These are phyloP conservation scores for Phyllosticta citribraziliensis DNA, from an alignment of 2,329 filamentous ascomycete species.

Conservation along the genomic window DNA sequence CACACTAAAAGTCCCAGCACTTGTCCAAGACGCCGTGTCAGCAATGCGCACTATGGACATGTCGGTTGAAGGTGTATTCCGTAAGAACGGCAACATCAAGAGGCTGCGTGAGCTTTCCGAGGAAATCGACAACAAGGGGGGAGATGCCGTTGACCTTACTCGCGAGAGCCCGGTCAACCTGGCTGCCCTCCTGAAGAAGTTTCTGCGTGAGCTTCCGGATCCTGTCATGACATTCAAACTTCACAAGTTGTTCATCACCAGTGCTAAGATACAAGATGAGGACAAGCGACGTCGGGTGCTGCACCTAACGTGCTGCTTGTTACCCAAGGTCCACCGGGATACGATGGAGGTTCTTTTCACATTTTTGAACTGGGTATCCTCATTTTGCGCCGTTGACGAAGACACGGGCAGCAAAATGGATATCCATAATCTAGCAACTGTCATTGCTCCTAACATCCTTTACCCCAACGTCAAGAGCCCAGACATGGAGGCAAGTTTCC, in stretches of 20 bases:
- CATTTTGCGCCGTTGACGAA: conserved; percentile 94
- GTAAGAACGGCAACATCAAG: conserved; percentile 98
- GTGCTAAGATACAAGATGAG: conserved; percentile 74
- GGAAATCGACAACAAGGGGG: conserved; percentile 75
- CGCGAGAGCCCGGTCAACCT: conserved; percentile 88
- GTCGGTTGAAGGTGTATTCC: conserved; percentile 95
- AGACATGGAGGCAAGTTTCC: conserved; percentile 70
- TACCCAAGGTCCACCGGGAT: conserved; percentile 88
- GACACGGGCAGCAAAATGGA: conserved; percentile 99
- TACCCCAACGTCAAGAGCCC: conserved; percentile 50
- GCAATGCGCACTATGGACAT: conserved; percentile 99
- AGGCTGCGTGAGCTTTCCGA: conserved; percentile 79
- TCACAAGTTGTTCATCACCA: conserved; percentile 79
- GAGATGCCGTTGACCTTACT: conserved; percentile 75
- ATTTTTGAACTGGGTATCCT: conserved; percentile 95
- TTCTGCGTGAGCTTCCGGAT: conserved; percentile 87
- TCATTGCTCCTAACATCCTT: conserved; percentile 92
- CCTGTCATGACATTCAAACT: conserved; percentile 92
- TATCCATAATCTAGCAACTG: conserved; percentile 90
- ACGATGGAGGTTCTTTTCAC: conserved; percentile 90
- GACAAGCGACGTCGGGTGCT: conserved; percentile 76
- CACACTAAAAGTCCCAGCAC: conserved; percentile 78
- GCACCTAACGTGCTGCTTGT: conserved; percentile 81
- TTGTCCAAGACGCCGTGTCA: conserved; percentile 88
- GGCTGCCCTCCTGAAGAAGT: conserved; percentile 88